phyloP scores from a whole-genome alignment of 306 rosid genomes.

The Dicorynia guianensis region DNA sequence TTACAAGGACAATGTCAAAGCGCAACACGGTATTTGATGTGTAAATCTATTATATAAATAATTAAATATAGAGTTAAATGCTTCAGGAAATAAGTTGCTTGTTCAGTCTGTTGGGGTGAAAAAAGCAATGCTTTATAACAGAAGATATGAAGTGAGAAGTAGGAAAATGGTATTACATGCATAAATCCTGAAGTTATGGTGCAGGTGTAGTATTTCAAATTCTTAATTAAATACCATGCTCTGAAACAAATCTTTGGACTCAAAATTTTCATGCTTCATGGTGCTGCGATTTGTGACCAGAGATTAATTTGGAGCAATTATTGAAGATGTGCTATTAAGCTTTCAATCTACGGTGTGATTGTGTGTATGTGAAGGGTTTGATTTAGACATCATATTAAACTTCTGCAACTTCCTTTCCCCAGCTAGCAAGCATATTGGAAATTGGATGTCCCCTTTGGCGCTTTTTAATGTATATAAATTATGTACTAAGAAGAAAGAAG shows the following conservation, averaged over 20 bases:
- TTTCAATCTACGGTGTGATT: background rate
- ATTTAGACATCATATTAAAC: background rate
- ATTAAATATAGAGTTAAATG: slow-evolving; percentile 17
- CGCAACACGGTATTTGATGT: slow-evolving; percentile 84
- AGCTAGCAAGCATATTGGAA: background rate
- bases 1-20: slow-evolving; percentile 99
- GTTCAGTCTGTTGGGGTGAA: slow-evolving; percentile 1
- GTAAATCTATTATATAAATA: slow-evolving; percentile 28
- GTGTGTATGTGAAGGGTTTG: background rate
- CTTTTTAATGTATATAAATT: background rate
- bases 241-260: slow-evolving; percentile 19
- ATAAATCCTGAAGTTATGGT: slow-evolving; percentile 20
- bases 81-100: background rate
- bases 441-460: background rate
- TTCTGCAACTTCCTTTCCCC: background rate
- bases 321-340: background rate
- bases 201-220: slow-evolving; percentile 16
- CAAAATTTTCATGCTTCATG: background rate
- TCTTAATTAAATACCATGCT: slow-evolving; percentile 17
- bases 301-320: background rate
- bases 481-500: background rate
- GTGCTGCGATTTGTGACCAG: background rate
- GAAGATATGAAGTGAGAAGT: slow-evolving; percentile 15
- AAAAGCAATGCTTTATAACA: background rate
- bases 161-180: slow-evolving; percentile 30